These are phyloP conservation scores for Skeletonema grethae DNA, from an alignment of 108 stramenopile genomes.

Conservation along the genomic window DNA sequence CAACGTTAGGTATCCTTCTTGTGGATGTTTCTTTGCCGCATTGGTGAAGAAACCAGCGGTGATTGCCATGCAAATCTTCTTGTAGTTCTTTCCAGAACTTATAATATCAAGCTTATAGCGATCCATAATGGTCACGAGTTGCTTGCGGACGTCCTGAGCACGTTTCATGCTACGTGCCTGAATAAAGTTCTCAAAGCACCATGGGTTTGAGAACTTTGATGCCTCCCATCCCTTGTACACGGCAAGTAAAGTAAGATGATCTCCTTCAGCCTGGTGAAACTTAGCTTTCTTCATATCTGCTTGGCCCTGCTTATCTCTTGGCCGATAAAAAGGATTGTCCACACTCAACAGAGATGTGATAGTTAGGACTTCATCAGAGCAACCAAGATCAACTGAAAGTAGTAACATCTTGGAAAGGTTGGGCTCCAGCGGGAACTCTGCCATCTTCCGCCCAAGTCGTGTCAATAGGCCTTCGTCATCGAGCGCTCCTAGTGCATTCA, in stretches of 20 bases:
- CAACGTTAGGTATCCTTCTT: conserved; percentile 97
- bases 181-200: conserved; percentile 99
- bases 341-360: conserved; percentile 97
- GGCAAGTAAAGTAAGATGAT: conserved; percentile 94
- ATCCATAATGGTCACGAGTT: conserved; percentile 99
- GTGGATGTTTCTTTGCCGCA: conserved; percentile 98
- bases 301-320: conserved; percentile 97
- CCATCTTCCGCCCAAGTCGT: conserved; percentile 95
- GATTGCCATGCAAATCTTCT: conserved; percentile 95
- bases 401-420: conserved; percentile 95
- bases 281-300: conserved; percentile 99
- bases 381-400: conserved; percentile 95
- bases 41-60: conserved; percentile 98
- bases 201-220: conserved; percentile 92
- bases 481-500: conserved; percentile 95
- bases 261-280: conserved; percentile 99
- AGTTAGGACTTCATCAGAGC: conserved; percentile 97
- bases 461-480: conserved; percentile 98
- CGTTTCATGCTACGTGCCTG: conserved; percentile 96
- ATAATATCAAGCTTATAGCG: conserved; percentile 94
- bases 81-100: conserved; percentile 96
- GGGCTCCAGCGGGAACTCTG: conserved; percentile 98
- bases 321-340: conserved; percentile 97
- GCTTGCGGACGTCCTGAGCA: conserved; percentile 99
- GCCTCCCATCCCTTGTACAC: conserved; percentile 98